phyloP scores from a whole-genome alignment of 495 filamentous ascomycete genomes.

The Penicillium verhagenii region DNA sequence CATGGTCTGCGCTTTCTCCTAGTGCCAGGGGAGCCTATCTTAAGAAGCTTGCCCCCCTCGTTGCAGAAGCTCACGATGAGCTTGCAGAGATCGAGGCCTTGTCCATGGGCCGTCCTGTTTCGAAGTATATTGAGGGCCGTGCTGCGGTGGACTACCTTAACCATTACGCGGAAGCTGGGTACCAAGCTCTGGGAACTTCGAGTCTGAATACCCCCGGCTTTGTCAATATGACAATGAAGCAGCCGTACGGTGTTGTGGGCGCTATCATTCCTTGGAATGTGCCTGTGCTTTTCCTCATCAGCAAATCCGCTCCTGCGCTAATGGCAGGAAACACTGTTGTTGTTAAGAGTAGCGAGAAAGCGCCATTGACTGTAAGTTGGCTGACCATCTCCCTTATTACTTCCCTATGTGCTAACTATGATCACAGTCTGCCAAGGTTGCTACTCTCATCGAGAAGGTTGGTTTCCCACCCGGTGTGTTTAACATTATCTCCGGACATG shows the following conservation, averaged over 20 bases:
- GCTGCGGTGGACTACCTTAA: slow-evolving; percentile 15
- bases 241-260: slow-evolving; percentile 36
- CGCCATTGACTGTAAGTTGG: slow-evolving; percentile 51
- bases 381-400: not conserved
- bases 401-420: not conserved
- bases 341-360: slow-evolving; percentile 57
- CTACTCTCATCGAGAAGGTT: slow-evolving; percentile 65
- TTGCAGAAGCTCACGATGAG: slow-evolving; percentile 45
- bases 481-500: slow-evolving; percentile 76
- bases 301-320: slow-evolving; percentile 55
- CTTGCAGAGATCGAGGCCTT: slow-evolving; percentile 48
- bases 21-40: slow-evolving; percentile 42
- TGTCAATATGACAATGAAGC: slow-evolving; percentile 42
- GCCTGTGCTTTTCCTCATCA: slow-evolving; percentile 30
- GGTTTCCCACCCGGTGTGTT: slow-evolving; percentile 86
- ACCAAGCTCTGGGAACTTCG: slow-evolving; percentile 38
- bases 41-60: slow-evolving; percentile 51
- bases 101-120: slow-evolving; percentile 31
- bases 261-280: slow-evolving; percentile 39
- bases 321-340: slow-evolving; percentile 58
- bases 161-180: slow-evolving; percentile 26
- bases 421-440: slow-evolving; percentile 6
- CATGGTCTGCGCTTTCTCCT: slow-evolving; percentile 52
- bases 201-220: slow-evolving; percentile 59
- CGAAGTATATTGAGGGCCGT: slow-evolving; percentile 20